Evolutionary conservation across 2,329 filamentous ascomycete species (phyloP), one percentile per base, ranked within the genome.

Genomic region (Torrubiella hemipterigena): DNA sequence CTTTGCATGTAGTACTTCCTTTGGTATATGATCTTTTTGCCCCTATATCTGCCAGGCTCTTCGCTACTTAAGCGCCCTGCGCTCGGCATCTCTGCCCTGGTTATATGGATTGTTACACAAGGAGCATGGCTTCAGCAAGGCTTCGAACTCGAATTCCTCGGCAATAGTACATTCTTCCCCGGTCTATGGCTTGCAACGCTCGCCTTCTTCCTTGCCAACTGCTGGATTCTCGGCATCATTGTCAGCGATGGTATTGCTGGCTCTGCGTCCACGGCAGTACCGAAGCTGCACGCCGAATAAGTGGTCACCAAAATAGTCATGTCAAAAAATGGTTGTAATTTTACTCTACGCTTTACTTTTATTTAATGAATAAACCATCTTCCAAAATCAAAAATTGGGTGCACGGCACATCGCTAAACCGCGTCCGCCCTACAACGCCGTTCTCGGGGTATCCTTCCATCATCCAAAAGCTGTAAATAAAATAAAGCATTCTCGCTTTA

Each of bases 1-100:
- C 31, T n/a, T 12, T 13, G 2, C 13, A 10, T 17, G 18, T 9
- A 94, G 85, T 98, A 98, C 54, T 98, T 98, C 55, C 71, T 98
- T 30, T 98, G 91, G 91, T 96, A 98, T 56, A 77, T 95, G 56
- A 74, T 95, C 41, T 83, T 98, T 44, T 64, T 96, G 3, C 91
- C 91, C 0, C 77, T 95, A 30, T 93, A 95, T 51, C 76, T 98
- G 0, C 86, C 89, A 0, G 60, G 60, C 22, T 95, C 87, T 0
- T 79, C 80, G 0, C 67, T 95, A 11, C 58, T 93, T 1, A 56
- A 52, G 5, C 64, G 58, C 3, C 73, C 73, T 1, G 47, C 48
- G 6, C 56, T 80, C 4, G 91, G 91, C 2, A 36, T 81, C 2
- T 44, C 61, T 0, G 82, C 82, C 1, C 61, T 83, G 6, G 44